Percentiles rank a stretch among this genome's conserved stretches.
These are phyloP conservation scores for Geotrichum candidum DNA, from an alignment of 1,139 yeast genomes.

Conservation along the genomic window DNA sequence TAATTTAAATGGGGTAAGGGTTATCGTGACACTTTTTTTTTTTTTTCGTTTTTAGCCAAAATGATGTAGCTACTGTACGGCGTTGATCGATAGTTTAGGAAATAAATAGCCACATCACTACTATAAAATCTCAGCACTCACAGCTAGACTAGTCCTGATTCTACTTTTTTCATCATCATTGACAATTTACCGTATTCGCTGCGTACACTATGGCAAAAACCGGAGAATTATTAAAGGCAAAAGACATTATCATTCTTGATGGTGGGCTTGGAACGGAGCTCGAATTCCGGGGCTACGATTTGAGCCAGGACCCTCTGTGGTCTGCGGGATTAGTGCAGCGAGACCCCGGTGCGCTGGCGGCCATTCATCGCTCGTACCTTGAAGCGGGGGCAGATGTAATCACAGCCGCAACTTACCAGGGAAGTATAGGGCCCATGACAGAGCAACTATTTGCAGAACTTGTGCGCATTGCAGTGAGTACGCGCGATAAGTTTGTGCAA, in stretches of 20 bases:
- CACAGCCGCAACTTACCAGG: constrained; percentile 59
- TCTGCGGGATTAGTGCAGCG: constrained; percentile 50
- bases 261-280: constrained; percentile 45
- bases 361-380: constrained; percentile 49
- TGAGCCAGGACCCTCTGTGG: constrained; percentile 48
- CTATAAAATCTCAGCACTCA: too few species aligned
- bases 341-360: constrained; percentile 43
- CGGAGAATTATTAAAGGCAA: constrained; percentile 1
- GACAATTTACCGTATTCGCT: too few species aligned
- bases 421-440: constrained; percentile 34
- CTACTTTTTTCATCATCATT: too few species aligned
- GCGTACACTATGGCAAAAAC: not conserved
- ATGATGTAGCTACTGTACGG: too few species aligned
- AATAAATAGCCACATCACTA: too few species aligned
- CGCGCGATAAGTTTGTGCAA: not conserved
- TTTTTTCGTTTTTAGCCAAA: too few species aligned
- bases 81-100: too few species aligned
- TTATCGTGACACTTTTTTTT: too few species aligned
- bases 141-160: too few species aligned
- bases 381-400: constrained; percentile 52
- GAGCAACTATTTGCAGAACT: not conserved
- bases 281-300: constrained; percentile 36
- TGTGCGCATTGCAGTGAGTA: not conserved
- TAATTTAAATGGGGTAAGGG: too few species aligned
- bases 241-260: constrained; percentile 31